Conservation (phyloP, 225 moss, liverwort and hornwort species). For the Sphagnum contortum region DNA sequence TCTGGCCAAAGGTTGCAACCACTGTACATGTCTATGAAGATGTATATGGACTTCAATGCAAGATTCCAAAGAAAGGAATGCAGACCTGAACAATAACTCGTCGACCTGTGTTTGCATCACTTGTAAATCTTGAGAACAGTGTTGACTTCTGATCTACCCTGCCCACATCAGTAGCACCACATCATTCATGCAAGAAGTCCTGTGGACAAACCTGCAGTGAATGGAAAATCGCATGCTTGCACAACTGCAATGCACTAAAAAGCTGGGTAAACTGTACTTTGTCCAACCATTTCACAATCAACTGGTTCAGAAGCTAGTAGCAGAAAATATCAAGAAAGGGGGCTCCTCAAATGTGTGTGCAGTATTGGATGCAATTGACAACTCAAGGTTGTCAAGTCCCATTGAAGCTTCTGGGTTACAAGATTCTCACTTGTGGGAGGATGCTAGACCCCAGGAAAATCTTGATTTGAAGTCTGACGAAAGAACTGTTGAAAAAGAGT, state of each 20-base stretch:
- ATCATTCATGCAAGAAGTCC: too few relatives aligned
- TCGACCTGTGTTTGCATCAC: slow-evolving; percentile 45
- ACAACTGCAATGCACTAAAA: too few relatives aligned
- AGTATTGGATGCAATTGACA: background rate
- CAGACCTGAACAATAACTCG: slow-evolving; percentile 42
- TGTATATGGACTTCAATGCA: background rate
- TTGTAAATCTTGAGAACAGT: slow-evolving; percentile 40
- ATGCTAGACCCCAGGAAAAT: slow-evolving; percentile 52
- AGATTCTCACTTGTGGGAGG: slow-evolving; percentile 33
- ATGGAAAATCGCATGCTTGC: too few relatives aligned
- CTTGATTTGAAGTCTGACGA: slow-evolving; percentile 44
- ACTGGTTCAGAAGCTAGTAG: too few relatives aligned
- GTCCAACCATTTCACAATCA: too few relatives aligned
- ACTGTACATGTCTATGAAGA: background rate
- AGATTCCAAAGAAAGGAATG: background rate
- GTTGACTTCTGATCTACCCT: slow-evolving; percentile 42
- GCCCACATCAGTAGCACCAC: slow-evolving; percentile 10
- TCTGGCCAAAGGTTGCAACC: background rate
- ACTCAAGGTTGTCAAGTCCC: background rate
- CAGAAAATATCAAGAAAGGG: too few relatives aligned
- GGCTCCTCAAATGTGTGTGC: background rate
- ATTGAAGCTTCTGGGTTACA: background rate
- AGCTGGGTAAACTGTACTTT: too few relatives aligned
- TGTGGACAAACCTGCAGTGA: too few relatives aligned
- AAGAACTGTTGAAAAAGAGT: slow-evolving; percentile 33